Evolutionary conservation across 1,139 yeast genomes (phyloP).

Genomic region (Geotrichum restrictum): DNA sequence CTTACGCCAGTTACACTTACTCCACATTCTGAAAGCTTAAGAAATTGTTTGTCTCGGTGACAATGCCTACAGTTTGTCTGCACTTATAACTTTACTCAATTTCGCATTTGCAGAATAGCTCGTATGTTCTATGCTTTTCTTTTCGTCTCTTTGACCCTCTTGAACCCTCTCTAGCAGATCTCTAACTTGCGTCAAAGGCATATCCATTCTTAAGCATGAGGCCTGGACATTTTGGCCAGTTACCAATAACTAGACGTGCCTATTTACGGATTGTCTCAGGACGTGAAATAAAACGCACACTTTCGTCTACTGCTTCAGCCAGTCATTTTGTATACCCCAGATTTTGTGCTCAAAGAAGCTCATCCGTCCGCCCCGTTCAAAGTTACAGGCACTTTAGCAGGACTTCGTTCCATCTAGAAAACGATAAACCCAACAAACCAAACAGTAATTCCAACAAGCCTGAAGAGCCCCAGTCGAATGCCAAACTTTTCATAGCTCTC

Average conservation of each 20-base stretch:
- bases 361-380: too few relatives aligned
- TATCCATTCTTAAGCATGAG: too few relatives aligned
- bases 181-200: too few relatives aligned
- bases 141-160: too few relatives aligned
- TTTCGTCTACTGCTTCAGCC: background rate
- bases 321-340: background rate
- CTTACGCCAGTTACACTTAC: too few relatives aligned
- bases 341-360: too few relatives aligned
- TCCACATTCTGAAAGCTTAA: too few relatives aligned
- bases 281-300: background rate
- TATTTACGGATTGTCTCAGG: background rate
- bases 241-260: background rate
- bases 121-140: too few relatives aligned
- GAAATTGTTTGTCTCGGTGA: too few relatives aligned
- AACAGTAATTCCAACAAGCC: background rate
- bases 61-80: too few relatives aligned
- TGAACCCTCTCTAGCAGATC: too few relatives aligned
- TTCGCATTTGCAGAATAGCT: too few relatives aligned
- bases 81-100: background rate
- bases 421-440: background rate
- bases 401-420: background rate
- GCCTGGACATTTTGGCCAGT: background rate
- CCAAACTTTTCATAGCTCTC: conserved; percentile 2
- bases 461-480: conserved; percentile 3
- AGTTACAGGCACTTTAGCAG: background rate